Conservation (phyloP, 1,139 yeast genomes). For the Petasospora fabianii region DNA sequence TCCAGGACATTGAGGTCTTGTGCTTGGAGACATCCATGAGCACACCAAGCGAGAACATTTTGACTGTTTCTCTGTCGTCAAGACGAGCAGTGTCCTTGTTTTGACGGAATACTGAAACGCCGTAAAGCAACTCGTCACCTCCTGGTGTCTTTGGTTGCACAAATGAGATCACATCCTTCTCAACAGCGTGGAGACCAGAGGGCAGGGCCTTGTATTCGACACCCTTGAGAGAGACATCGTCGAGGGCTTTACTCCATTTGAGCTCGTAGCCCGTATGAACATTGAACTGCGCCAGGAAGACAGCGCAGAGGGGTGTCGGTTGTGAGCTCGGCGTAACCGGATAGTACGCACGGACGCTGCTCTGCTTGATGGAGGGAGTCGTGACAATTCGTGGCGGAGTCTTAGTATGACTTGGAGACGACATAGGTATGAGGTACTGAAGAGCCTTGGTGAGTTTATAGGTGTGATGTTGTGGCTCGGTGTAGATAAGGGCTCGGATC, state of each 20-base stretch:
- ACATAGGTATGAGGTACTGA: background rate
- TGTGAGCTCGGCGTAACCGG: slow-evolving; percentile 6
- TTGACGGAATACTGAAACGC: slow-evolving; percentile 48
- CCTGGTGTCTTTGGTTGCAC: slow-evolving; percentile 34
- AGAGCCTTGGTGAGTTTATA: background rate
- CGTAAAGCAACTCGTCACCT: slow-evolving; percentile 34
- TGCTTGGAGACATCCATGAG: slow-evolving; percentile 41
- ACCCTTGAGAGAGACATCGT: slow-evolving; percentile 29
- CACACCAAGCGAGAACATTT: slow-evolving; percentile 64
- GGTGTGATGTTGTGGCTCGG: background rate
- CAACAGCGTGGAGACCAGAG: slow-evolving; percentile 72
- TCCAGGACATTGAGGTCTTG: slow-evolving; percentile 32
- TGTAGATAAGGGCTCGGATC: too few species aligned
- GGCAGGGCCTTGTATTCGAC: slow-evolving; percentile 77
- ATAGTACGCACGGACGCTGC: slow-evolving; percentile 8
- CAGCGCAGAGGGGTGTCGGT: slow-evolving; percentile 37
- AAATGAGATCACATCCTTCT: slow-evolving; percentile 52
- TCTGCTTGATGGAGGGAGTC: background rate
- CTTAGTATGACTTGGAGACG: background rate
- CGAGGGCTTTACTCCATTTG: slow-evolving; percentile 45
- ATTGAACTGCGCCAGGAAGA: slow-evolving; percentile 64
- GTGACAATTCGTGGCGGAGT: background rate
- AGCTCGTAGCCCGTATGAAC: slow-evolving; percentile 57
- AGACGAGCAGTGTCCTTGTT: slow-evolving; percentile 30
- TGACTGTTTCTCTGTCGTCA: slow-evolving; percentile 46